Percentiles rank a stretch among this genome's conserved stretches.
These are phyloP conservation scores for Monosporascus sp. DNA, from an alignment of 2,329 filamentous ascomycete species.

Conservation along the genomic window DNA sequence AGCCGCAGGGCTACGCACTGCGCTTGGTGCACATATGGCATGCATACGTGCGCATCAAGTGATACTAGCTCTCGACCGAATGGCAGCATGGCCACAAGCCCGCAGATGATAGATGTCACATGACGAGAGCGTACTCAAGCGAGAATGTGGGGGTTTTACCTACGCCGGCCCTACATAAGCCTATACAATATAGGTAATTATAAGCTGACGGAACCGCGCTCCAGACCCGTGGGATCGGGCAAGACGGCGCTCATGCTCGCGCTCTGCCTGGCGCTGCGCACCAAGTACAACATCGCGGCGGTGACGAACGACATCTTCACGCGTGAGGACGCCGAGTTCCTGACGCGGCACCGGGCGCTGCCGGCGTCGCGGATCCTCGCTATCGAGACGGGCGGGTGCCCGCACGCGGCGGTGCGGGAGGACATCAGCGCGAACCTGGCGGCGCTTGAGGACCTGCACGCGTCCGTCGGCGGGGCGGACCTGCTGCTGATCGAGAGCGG, in stretches of 20 bases:
- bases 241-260: conserved; percentile 97
- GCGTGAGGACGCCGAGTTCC: conserved; percentile 94
- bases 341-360: conserved; percentile 79
- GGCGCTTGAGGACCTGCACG: conserved; percentile 83
- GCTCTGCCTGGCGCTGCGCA: conserved; percentile 78
- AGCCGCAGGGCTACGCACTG: too few relatives aligned
- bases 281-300: conserved; percentile 79
- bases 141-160: too few relatives aligned
- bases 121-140: too few relatives aligned
- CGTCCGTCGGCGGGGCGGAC: conserved; percentile 66
- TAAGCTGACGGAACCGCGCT: not conserved
- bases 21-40: too few relatives aligned
- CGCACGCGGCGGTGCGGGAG: conserved; percentile 94
- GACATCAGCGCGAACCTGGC: conserved; percentile 93
- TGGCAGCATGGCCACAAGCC: too few relatives aligned
- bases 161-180: too few relatives aligned
- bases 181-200: too few relatives aligned
- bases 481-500: conserved; percentile 91
- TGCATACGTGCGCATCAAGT: too few relatives aligned
- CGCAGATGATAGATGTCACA: too few relatives aligned
- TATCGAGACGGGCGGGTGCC: conserved; percentile 96
- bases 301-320: conserved; percentile 99
- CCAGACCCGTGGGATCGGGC: conserved; percentile 87
- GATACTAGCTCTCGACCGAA: too few relatives aligned
- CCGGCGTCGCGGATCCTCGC: conserved; percentile 80